phyloP scores from a whole-genome alignment of 148 eudicot genomes.

The Dysphania ambrosioides region DNA sequence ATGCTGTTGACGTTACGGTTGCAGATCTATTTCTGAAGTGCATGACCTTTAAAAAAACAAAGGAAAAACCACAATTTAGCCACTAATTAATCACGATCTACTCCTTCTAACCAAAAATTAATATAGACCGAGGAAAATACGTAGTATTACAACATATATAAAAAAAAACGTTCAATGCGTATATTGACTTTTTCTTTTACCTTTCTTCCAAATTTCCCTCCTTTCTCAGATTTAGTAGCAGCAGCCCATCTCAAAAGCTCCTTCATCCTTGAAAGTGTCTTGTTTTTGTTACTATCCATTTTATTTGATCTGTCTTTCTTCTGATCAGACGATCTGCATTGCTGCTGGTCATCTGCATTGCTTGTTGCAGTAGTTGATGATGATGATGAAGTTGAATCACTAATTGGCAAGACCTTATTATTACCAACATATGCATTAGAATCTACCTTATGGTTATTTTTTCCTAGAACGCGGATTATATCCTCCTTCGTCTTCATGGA shows the following conservation, averaged over 20 bases:
- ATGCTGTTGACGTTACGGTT: conserved; percentile 38
- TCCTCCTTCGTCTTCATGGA: conserved; percentile 72
- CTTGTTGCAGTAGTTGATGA: conserved; percentile 5
- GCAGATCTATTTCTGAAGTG: conserved; percentile 58
- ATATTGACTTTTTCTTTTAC: conserved; percentile 21
- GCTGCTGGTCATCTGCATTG: conserved; percentile 10
- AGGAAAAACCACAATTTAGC: neutral
- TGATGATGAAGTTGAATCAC: conserved; percentile 28
- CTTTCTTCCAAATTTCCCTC: conserved; percentile 66
- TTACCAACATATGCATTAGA: conserved; percentile 37
- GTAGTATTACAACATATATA: too few relatives aligned
- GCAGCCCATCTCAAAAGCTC: conserved; percentile 89
- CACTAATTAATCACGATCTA: too few relatives aligned
- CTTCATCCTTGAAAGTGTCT: conserved; percentile 60
- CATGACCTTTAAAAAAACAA: conserved; percentile 41
- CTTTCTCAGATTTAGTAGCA: conserved; percentile 58
- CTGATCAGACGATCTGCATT: conserved; percentile 21
- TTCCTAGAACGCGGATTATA: conserved; percentile 34
- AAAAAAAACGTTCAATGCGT: neutral
- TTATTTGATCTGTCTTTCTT: conserved; percentile 39
- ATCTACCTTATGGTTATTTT: conserved; percentile 31
- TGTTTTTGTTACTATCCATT: conserved; percentile 35
- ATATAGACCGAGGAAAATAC: neutral
- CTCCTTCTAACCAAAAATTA: too few relatives aligned
- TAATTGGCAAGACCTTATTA: conserved; percentile 83